Conservation (phyloP, 2,329 filamentous ascomycete genomes). For the Nothophaeocryptopus gaeumannii region DNA sequence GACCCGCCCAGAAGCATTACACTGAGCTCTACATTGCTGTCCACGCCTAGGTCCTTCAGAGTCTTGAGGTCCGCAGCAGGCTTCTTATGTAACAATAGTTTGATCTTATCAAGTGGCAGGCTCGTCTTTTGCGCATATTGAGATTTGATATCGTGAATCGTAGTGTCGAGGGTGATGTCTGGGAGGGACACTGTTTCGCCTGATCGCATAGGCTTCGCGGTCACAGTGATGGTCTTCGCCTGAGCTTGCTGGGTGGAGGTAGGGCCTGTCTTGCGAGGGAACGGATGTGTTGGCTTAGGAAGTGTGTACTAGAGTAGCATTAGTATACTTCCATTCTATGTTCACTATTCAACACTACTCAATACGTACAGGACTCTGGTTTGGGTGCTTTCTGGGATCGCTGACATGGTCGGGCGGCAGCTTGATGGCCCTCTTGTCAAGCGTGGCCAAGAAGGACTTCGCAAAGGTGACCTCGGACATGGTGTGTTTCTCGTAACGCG, state of each 20-base stretch:
- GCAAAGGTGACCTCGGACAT: constrained; percentile 58
- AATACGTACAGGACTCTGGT: constrained; percentile 68
- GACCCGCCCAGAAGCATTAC: constrained; percentile 79
- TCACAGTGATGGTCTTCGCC: constrained; percentile 49
- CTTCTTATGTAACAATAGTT: constrained; percentile 83
- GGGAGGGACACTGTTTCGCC: constrained; percentile 63
- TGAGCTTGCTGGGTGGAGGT: constrained; percentile 45
- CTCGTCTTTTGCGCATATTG: constrained; percentile 62
- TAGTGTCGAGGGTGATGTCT: constrained; percentile 62
- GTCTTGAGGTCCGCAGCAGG: constrained; percentile 55
- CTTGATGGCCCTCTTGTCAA: constrained; percentile 77
- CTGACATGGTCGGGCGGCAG: constrained; percentile 87
- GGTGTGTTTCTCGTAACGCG: constrained; percentile 62
- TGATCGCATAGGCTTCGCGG: constrained; percentile 74
- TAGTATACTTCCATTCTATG: neutral
- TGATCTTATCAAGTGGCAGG: constrained; percentile 73
- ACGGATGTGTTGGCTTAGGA: constrained; percentile 57
- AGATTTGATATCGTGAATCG: constrained; percentile 74
- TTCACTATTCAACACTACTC: neutral
- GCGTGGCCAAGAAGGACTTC: constrained; percentile 73
- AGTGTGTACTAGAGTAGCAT: constrained; percentile 61
- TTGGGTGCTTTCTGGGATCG: constrained; percentile 74
- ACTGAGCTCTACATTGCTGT: constrained; percentile 65
- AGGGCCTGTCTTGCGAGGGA: constrained; percentile 47
- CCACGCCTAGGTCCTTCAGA: constrained; percentile 44